Percentiles rank a stretch among this genome's conserved stretches.
Evolutionary conservation across 306 rosid species (phyloP).

Genomic region (Quercus alba): DNA sequence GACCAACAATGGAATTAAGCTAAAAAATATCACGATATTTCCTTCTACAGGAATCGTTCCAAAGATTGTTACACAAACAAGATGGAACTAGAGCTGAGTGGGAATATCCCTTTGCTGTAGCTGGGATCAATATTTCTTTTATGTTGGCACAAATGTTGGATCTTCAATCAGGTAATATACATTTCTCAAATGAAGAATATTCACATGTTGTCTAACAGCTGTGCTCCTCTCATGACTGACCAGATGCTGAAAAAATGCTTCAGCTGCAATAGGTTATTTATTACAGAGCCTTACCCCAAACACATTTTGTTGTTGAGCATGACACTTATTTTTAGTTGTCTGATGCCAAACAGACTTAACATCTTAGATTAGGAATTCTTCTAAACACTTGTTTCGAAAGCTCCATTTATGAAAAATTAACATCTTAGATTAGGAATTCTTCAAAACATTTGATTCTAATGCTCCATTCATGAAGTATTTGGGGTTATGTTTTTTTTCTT

Average conservation of each 20-base stretch:
- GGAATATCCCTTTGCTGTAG: slow-evolving; percentile 98
- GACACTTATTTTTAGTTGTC: neutral
- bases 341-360: neutral
- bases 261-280: neutral
- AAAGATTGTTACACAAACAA: slow-evolving; percentile 67
- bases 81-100: slow-evolving; percentile 94
- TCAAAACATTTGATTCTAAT: neutral
- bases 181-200: neutral
- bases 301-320: neutral
- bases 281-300: neutral
- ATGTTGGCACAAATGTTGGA: slow-evolving; percentile 81
- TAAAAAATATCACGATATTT: neutral
- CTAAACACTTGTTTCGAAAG: neutral
- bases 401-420: neutral
- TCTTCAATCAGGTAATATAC: slow-evolving; percentile 77
- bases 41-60: slow-evolving; percentile 70
- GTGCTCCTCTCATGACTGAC: neutral
- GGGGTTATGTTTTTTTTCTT: neutral
- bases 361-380: neutral
- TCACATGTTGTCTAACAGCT: too few species aligned
- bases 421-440: neutral
- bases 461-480: neutral
- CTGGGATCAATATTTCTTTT: slow-evolving; percentile 91
- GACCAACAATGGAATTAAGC: too few species aligned
- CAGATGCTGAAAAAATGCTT: neutral